These are phyloP conservation scores for Chrysanthemum lavandulifolium DNA, from an alignment of 129 eudicot genomes.

Conservation along the genomic window DNA sequence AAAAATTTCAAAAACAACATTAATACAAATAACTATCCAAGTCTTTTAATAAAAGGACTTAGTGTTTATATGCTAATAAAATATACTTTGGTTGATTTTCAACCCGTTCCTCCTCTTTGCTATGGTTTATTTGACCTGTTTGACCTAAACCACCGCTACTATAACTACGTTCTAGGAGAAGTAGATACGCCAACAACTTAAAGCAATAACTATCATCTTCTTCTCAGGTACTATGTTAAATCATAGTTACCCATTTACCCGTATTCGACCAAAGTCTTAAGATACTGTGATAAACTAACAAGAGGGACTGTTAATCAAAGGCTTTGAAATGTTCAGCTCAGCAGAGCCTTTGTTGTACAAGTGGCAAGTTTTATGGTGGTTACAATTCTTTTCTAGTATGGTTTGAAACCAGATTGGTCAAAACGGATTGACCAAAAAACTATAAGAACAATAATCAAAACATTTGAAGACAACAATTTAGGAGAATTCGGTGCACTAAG, in stretches of 20 bases:
- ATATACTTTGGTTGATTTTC: not conserved
- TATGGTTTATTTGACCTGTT: not conserved
- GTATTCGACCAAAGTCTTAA: not conserved
- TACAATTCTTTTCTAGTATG: too few relatives aligned
- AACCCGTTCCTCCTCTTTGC: not conserved
- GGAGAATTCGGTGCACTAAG: too few relatives aligned
- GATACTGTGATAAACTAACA: not conserved
- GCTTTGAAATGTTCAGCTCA: not conserved
- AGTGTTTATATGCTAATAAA: too few relatives aligned
- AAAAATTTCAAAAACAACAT: too few relatives aligned
- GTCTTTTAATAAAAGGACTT: too few relatives aligned
- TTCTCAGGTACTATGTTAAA: conserved; percentile 1
- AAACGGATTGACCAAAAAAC: too few relatives aligned
- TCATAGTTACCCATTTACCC: not conserved
- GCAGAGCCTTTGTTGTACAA: not conserved
- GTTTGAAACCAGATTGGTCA: too few relatives aligned
- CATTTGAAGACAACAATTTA: too few relatives aligned
- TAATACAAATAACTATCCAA: too few relatives aligned
- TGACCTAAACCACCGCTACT: too few relatives aligned
- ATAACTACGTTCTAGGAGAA: not conserved
- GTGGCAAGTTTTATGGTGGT: too few relatives aligned
- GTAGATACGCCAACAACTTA: conserved; percentile 8
- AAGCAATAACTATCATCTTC: conserved; percentile 3
- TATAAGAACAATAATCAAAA: too few relatives aligned
- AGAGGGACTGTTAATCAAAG: not conserved